Conservation (phyloP, 176 grass and related monocot species). For the Juncus inflexus region DNA sequence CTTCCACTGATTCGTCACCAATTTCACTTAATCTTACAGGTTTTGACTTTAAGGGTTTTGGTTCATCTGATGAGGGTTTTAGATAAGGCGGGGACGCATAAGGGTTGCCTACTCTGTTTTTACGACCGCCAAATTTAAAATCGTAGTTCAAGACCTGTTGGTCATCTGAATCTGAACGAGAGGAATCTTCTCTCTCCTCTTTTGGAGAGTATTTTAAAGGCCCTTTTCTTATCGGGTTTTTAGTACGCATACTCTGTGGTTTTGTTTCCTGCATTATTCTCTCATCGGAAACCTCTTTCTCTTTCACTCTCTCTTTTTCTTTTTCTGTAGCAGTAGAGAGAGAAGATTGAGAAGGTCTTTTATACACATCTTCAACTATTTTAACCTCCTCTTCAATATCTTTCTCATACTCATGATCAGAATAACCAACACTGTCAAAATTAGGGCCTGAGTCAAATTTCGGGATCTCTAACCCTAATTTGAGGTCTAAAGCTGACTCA, state of each 20-base stretch:
- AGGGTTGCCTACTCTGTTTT: neutral
- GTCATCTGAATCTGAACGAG: neutral
- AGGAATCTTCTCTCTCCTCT: neutral
- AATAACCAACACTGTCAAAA: conserved; percentile 5
- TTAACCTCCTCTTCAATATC: conserved; percentile 11
- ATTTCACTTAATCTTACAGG: neutral
- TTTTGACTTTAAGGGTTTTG: conserved; percentile 7
- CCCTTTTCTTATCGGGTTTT: neutral
- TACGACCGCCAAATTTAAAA: neutral
- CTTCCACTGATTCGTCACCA: conserved; percentile 12
- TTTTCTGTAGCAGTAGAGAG: neutral
- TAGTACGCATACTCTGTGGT: conserved; percentile 13
- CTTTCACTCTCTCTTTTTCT: neutral
- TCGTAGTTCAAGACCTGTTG: conserved; percentile 13
- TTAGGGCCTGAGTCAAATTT: conserved; percentile 24
- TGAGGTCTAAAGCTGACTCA: neutral
- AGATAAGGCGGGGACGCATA: neutral
- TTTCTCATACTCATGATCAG: conserved; percentile 24
- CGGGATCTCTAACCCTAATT: conserved; percentile 13
- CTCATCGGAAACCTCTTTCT: conserved; percentile 2
- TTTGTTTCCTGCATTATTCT: neutral
- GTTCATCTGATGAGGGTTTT: conserved; percentile 11
- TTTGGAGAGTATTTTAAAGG: conserved; percentile 5
- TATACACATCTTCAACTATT: conserved; percentile 3
- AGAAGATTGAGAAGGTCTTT: conserved; percentile 5